Evolutionary conservation across 768 basidiomycete genomes (phyloP).

Genomic region (Dioszegia crocea): DNA sequence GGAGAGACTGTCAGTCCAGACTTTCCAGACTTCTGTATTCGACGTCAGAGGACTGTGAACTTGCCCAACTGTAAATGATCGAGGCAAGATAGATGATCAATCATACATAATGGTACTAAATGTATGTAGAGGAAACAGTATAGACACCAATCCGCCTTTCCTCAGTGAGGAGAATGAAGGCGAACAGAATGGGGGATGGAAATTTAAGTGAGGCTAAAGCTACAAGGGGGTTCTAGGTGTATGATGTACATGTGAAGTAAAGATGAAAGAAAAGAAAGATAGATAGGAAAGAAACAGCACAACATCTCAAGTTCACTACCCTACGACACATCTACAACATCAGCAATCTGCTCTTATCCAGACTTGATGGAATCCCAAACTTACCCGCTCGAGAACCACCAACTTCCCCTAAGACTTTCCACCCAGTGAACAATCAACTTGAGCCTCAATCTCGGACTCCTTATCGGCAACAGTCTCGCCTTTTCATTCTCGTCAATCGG

Average conservation of each 20-base stretch:
- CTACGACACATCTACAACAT: not conserved
- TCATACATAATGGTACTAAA: too few relatives aligned
- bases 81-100: too few relatives aligned
- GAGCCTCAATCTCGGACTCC: slow-evolving; percentile 70
- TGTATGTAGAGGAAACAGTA: too few relatives aligned
- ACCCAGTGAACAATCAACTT: slow-evolving; percentile 92
- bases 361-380: not conserved
- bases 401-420: slow-evolving; percentile 59
- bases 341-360: not conserved
- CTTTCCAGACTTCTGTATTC: too few relatives aligned
- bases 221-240: too few relatives aligned
- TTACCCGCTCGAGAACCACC: slow-evolving; percentile 43
- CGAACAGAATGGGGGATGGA: too few relatives aligned
- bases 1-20: too few relatives aligned
- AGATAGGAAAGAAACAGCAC: not conserved
- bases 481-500: slow-evolving; percentile 90
- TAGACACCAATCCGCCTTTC: too few relatives aligned
- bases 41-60: too few relatives aligned
- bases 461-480: slow-evolving; percentile 69
- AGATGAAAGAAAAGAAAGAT: not conserved
- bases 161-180: too few relatives aligned
- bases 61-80: too few relatives aligned
- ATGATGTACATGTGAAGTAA: not conserved
- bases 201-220: too few relatives aligned
- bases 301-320: not conserved